Evolutionary conservation across 306 rosid species (phyloP).

Genomic region (Rubus idaeus): DNA sequence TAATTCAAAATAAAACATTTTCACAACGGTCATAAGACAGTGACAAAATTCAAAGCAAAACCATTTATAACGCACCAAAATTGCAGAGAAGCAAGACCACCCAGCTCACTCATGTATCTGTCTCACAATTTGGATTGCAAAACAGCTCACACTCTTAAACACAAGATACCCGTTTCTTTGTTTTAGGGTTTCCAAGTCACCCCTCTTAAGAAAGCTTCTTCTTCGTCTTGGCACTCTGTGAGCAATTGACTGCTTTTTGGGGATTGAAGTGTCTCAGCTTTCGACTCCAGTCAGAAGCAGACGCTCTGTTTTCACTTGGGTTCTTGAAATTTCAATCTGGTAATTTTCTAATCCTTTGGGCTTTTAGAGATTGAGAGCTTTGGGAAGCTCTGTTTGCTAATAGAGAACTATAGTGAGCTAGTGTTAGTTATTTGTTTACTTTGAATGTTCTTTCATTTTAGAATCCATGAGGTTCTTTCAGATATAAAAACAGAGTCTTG

Average conservation of each 20-base stretch:
- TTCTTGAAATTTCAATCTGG: not conserved
- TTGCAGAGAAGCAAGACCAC: not conserved
- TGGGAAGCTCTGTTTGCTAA: not conserved
- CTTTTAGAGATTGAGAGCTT: not conserved
- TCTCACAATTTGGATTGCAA: not conserved
- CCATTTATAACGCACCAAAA: slow-evolving; percentile 2
- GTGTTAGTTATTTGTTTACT: not conserved
- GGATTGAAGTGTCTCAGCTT: not conserved
- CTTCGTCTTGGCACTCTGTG: not conserved
- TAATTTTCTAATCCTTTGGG: not conserved
- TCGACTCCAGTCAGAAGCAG: no score
- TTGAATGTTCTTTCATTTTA: no score
- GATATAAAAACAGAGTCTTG: not conserved
- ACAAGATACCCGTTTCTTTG: slow-evolving; percentile 5
- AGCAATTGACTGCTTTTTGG: not conserved
- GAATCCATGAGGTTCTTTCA: not conserved
- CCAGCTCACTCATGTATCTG: not conserved
- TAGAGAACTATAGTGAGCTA: not conserved
- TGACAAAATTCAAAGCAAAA: slow-evolving; percentile 1
- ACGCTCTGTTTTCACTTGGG: no score
- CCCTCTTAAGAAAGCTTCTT: not conserved
- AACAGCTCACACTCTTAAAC: not conserved
- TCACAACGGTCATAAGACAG: not conserved
- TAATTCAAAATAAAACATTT: slow-evolving; percentile 3
- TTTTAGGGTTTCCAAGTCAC: not conserved